phyloP scores from a whole-genome alignment of 1,284 basidiomycete genomes.

The Lentinula novae-zelandiae region DNA sequence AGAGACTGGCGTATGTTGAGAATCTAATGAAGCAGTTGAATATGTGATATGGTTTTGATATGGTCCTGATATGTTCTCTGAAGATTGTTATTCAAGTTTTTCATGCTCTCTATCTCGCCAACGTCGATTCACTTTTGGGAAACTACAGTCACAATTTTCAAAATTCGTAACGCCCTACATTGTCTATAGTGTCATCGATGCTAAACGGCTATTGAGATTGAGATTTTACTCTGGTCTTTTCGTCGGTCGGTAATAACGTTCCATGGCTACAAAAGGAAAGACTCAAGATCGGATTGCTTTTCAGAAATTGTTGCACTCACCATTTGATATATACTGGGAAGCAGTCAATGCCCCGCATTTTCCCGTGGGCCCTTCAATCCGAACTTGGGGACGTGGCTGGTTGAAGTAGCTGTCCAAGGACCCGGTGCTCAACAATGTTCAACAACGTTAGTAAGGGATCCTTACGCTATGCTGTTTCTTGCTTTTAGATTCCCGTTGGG shows the following conservation, averaged over 20 bases:
- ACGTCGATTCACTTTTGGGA: too few relatives aligned
- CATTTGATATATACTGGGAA: neutral
- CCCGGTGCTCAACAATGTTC: neutral
- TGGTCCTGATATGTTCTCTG: too few relatives aligned
- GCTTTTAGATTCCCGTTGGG: neutral
- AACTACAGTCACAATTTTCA: too few relatives aligned
- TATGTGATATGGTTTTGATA: too few relatives aligned
- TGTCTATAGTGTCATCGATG: too few relatives aligned
- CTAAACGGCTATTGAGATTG: too few relatives aligned
- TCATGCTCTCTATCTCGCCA: too few relatives aligned
- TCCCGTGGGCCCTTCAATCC: neutral
- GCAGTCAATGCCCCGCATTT: neutral
- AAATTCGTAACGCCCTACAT: too few relatives aligned
- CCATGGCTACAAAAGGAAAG: neutral
- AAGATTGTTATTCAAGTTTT: too few relatives aligned
- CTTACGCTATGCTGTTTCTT: slow-evolving; percentile 1
- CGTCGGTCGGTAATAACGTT: neutral
- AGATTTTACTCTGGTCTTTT: neutral
- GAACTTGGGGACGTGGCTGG: neutral
- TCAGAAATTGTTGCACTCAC: neutral
- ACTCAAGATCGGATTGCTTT: neutral
- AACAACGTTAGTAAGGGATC: too few relatives aligned
- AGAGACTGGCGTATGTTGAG: neutral
- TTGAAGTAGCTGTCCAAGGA: neutral
- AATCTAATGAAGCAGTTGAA: neutral